Conservation (phyloP, 192 early-diverging fungal genomes). For the Obelidium mucronatum region DNA sequence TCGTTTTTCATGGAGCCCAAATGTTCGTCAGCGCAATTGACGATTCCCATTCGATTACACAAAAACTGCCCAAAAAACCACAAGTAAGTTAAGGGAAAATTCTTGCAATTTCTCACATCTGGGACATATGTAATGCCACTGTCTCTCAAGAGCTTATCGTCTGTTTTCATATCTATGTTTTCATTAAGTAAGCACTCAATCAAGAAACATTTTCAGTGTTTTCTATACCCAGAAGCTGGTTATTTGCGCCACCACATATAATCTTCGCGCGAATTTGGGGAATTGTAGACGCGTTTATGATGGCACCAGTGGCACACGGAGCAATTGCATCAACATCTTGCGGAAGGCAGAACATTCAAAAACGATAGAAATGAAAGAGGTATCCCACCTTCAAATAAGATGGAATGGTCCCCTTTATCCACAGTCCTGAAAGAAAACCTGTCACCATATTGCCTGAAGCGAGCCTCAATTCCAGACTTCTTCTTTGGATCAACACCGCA, state of each 20-base stretch:
- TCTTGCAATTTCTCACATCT: slow-evolving; percentile 42
- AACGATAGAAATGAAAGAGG: not conserved
- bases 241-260: slow-evolving; percentile 58
- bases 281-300: slow-evolving; percentile 50
- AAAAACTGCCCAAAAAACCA: slow-evolving; percentile 27
- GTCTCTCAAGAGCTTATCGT: slow-evolving; percentile 45
- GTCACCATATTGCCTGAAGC: slow-evolving; percentile 30
- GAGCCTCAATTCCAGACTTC: slow-evolving; percentile 10
- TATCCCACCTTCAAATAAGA: slow-evolving; percentile 35
- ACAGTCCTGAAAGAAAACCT: slow-evolving; percentile 39
- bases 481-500: slow-evolving; percentile 37
- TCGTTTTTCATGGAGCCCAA: slow-evolving; percentile 49
- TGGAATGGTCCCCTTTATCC: slow-evolving; percentile 36
- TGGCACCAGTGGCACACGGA: slow-evolving; percentile 54
- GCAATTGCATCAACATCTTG: slow-evolving; percentile 50
- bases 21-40: slow-evolving; percentile 57
- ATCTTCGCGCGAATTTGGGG: slow-evolving; percentile 47
- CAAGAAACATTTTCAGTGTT: too few species aligned
- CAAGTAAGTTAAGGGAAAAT: too few species aligned
- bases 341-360: not conserved
- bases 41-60: slow-evolving; percentile 50
- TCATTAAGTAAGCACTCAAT: slow-evolving; percentile 24
- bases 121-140: slow-evolving; percentile 52
- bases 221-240: slow-evolving; percentile 43
- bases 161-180: too few species aligned